These are phyloP conservation scores for Effrenium voratum DNA, from an alignment of 73 alveolate genomes.

Conservation along the genomic window DNA sequence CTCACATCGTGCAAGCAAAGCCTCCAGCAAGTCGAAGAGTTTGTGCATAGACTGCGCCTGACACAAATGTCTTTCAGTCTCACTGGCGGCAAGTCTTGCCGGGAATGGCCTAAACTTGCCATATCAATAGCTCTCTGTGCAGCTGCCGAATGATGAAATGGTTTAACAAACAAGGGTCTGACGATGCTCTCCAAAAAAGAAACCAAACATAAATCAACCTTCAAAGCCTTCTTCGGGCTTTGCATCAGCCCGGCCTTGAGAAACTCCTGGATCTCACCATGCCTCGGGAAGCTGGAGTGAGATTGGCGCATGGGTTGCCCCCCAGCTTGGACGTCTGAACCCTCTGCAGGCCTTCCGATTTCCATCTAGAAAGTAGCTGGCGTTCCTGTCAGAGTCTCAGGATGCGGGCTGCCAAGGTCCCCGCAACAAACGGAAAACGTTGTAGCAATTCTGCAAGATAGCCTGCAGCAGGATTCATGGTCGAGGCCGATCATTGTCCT, in stretches of 20 bases:
- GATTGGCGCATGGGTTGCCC: no score
- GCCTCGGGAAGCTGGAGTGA: no score
- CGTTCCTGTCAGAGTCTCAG: no score
- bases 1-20: no score
- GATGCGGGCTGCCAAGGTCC: background rate
- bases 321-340: no score
- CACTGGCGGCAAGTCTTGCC: background rate
- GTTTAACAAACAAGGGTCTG: background rate
- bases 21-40: conserved; percentile 92
- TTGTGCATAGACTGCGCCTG: conserved; percentile 92
- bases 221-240: background rate
- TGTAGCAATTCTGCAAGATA: conserved; percentile 73
- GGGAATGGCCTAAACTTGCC: background rate
- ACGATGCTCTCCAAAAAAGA: background rate
- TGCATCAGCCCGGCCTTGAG: conserved; percentile 17
- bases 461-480: conserved; percentile 13
- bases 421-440: conserved; percentile 80
- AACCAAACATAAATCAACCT: background rate
- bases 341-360: no score
- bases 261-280: conserved; percentile 59
- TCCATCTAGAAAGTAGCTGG: no score
- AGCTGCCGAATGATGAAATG: background rate
- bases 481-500: no score
- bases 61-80: background rate
- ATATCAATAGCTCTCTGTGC: background rate